Evolutionary conservation across 179 eudicot genomes (phyloP).

Genomic region (Beta macrorhiza): DNA sequence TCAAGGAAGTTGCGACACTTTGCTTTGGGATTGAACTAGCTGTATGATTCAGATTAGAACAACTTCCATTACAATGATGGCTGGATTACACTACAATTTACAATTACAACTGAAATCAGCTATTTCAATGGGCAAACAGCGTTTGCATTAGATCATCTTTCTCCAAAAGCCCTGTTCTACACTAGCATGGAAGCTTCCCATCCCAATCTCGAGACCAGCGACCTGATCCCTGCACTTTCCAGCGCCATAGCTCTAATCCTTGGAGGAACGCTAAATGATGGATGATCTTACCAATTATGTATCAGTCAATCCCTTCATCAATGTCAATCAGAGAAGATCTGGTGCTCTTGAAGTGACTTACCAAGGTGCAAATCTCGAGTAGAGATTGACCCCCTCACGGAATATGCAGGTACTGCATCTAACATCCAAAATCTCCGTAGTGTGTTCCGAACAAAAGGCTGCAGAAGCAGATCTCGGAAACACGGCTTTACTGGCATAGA

Average conservation of each 20-base stretch:
- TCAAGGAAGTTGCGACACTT: background rate
- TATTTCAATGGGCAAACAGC: constrained; percentile 3
- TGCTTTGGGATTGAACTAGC: background rate
- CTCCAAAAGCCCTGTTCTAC: background rate
- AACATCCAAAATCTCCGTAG: background rate
- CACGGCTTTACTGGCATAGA: constrained; percentile 4
- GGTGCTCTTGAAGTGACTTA: background rate
- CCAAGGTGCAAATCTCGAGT: background rate
- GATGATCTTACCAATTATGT: background rate
- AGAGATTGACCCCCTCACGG: background rate
- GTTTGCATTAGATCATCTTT: background rate
- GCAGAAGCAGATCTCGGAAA: background rate
- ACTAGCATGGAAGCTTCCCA: background rate
- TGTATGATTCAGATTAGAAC: background rate
- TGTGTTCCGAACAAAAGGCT: constrained; percentile 9
- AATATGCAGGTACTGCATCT: constrained; percentile 1
- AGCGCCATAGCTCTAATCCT: background rate
- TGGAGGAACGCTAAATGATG: background rate
- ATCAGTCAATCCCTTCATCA: background rate
- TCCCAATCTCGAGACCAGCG: background rate
- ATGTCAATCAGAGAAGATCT: background rate
- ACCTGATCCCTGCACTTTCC: background rate
- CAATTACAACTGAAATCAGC: background rate
- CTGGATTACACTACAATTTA: constrained; percentile 4
- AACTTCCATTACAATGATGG: background rate